Percentiles rank a stretch among this genome's conserved stretches.
Evolutionary conservation across 2,329 filamentous ascomycete genomes (phyloP).

Genomic region (Nectriaceae sp.): DNA sequence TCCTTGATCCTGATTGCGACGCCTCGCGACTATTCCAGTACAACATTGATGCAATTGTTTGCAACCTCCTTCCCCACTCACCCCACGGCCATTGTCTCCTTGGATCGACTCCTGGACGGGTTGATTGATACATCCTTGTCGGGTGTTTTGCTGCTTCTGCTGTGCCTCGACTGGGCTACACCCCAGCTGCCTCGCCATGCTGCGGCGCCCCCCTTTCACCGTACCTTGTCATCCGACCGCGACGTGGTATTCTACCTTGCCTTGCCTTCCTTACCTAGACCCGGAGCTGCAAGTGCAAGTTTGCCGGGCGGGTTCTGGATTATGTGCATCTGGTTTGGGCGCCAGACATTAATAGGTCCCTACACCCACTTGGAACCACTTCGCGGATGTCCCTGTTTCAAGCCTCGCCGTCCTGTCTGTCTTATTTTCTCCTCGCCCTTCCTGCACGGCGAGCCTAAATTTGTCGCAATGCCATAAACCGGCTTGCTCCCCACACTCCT

Average conservation of each 20-base stretch:
- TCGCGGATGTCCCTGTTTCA: conserved; percentile 29
- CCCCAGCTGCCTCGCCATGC: not conserved
- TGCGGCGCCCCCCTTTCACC: not conserved
- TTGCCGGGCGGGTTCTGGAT: conserved; percentile 19
- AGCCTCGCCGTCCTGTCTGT: conserved; percentile 22
- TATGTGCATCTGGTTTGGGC: conserved; percentile 25
- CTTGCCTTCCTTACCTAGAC: not conserved
- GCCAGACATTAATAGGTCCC: conserved; percentile 32
- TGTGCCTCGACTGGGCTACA: not conserved
- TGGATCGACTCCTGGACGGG: not conserved
- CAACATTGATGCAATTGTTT: not conserved
- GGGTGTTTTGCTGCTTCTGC: not conserved
- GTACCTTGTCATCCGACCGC: conserved; percentile 1
- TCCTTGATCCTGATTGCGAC: not conserved
- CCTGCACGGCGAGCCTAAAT: conserved; percentile 24
- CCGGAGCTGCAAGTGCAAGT: conserved; percentile 25
- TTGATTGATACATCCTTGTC: not conserved
- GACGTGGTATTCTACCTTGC: not conserved
- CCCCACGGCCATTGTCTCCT: not conserved
- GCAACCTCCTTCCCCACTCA: not conserved
- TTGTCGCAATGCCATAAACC: conserved; percentile 29
- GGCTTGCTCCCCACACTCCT: conserved; percentile 23
- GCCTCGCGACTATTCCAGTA: not conserved
- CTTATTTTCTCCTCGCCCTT: conserved; percentile 19
- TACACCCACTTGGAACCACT: conserved; percentile 22